Percentiles rank a stretch among this genome's conserved stretches.
Evolutionary conservation across 2,329 filamentous ascomycete genomes (phyloP).

Genomic region (Aspergillus cejpii): DNA sequence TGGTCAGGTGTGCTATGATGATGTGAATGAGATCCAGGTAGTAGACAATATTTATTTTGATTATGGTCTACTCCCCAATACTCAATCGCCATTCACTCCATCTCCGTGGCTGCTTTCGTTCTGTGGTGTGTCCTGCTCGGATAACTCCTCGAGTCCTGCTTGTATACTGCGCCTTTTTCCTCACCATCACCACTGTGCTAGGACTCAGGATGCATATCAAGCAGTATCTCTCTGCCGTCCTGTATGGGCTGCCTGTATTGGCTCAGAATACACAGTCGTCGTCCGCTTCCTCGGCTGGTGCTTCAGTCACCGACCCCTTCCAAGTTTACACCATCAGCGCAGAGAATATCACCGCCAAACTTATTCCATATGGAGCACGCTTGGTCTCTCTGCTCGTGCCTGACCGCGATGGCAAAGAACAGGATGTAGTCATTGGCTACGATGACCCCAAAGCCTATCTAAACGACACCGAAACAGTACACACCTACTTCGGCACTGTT

Average conservation of each 20-base stretch:
- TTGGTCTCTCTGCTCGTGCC: conserved; percentile 45
- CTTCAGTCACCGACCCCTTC: conserved; percentile 28
- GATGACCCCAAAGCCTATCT: conserved; percentile 43
- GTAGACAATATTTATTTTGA: conserved; percentile 11
- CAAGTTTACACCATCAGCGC: conserved; percentile 43
- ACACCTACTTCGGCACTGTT: conserved; percentile 45
- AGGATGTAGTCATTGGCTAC: conserved; percentile 48
- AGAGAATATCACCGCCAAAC: conserved; percentile 43
- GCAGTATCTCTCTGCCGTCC: conserved; percentile 27
- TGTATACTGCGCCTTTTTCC: conserved; percentile 27
- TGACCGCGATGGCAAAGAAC: conserved; percentile 44
- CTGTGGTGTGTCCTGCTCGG: conserved; percentile 25
- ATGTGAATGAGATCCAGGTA: conserved; percentile 7
- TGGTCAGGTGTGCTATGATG: conserved; percentile 18
- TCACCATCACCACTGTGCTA: conserved; percentile 24
- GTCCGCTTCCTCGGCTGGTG: conserved; percentile 7
- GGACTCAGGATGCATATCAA: conserved; percentile 35
- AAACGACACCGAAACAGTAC: conserved; percentile 41
- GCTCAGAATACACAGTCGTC: conserved; percentile 16
- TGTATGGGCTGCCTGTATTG: conserved; percentile 30
- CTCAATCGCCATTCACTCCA: conserved; percentile 11
- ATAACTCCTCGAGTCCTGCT: conserved; percentile 25
- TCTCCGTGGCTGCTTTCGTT: conserved; percentile 23
- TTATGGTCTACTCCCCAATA: conserved; percentile 16
- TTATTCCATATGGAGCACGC: conserved; percentile 46